A percentile compares a stretch with the other conserved stretches of the same genome.
Evolutionary conservation across 139 green algal species (phyloP).

Genomic region (Chlorella sp.): DNA sequence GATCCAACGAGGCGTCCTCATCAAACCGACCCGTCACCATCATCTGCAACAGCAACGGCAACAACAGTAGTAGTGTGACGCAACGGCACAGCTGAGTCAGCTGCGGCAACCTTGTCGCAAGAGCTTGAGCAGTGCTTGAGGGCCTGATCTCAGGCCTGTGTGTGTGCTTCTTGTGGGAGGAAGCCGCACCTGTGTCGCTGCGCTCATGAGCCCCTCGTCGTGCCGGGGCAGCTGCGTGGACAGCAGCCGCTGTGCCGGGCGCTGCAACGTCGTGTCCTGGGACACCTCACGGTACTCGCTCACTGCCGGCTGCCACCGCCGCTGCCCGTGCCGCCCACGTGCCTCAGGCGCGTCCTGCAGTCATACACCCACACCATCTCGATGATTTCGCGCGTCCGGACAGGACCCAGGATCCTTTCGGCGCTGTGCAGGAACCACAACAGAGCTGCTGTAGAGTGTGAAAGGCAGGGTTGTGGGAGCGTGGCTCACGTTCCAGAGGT

Average conservation of each 20-base stretch:
- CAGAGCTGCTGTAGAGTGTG: too few relatives aligned
- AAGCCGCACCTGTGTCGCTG: constrained; percentile 23
- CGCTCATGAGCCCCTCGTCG: constrained; percentile 23
- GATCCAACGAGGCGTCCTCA: not conserved
- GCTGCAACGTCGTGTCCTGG: constrained; percentile 9
- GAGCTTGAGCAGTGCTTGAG: too few relatives aligned
- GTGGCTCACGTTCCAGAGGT: constrained; percentile 53
- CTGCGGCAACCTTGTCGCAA: too few relatives aligned
- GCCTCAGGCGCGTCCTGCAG: constrained; percentile 10
- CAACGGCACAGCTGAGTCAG: too few relatives aligned
- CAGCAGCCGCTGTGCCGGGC: constrained; percentile 45
- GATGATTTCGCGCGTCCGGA: too few relatives aligned
- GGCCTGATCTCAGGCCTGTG: not conserved
- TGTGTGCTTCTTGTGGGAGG: not conserved
- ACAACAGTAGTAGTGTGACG: too few relatives aligned
- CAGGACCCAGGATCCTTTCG: too few relatives aligned
- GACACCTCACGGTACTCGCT: constrained; percentile 48
- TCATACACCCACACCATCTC: too few relatives aligned
- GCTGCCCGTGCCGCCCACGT: constrained; percentile 24
- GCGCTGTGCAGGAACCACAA: too few relatives aligned
- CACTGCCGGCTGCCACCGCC: constrained; percentile 44
- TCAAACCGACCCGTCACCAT: constrained; percentile 14
- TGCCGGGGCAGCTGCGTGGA: constrained; percentile 31
- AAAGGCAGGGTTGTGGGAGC: too few relatives aligned
- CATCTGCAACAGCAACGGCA: too few relatives aligned